phyloP scores from a whole-genome alignment of 768 basidiomycete genomes.

The Suillus cothurnatus region DNA sequence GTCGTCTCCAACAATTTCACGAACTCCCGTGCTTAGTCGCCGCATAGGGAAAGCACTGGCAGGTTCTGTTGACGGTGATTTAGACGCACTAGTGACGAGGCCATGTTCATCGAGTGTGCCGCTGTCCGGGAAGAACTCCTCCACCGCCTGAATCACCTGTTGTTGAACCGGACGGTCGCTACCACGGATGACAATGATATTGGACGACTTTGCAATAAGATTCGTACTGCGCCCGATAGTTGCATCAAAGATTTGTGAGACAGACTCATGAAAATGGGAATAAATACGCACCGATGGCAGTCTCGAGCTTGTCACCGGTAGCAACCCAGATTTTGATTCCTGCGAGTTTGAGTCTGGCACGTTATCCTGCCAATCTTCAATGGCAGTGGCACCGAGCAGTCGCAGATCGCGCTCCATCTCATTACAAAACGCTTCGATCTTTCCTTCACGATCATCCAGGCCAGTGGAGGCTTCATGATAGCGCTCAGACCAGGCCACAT shows the following conservation, averaged over 20 bases:
- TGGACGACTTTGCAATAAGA: constrained; percentile 85
- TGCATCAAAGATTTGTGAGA: constrained; percentile 23
- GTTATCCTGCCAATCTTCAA: constrained; percentile 95
- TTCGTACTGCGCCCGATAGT: constrained; percentile 98
- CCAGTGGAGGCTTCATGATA: constrained; percentile 82
- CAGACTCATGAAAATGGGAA: background rate
- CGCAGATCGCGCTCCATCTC: constrained; percentile 82
- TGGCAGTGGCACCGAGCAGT: constrained; percentile 93
- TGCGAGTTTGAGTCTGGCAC: constrained; percentile 95
- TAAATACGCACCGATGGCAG: constrained; percentile 75
- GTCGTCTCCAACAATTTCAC: constrained; percentile 78
- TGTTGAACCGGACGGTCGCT: constrained; percentile 72
- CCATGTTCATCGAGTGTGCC: constrained; percentile 57
- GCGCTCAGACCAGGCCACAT: constrained; percentile 72
- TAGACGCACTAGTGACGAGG: constrained; percentile 26
- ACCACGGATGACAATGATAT: constrained; percentile 91
- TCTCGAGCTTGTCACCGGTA: constrained; percentile 98
- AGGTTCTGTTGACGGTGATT: constrained; percentile 19
- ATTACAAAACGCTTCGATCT: constrained; percentile 75
- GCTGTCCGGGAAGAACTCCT: constrained; percentile 87
- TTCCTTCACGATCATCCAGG: constrained; percentile 77
- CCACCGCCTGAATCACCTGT: constrained; percentile 79
- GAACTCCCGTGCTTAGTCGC: constrained; percentile 67
- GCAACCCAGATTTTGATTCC: constrained; percentile 99
- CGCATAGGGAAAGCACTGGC: constrained; percentile 45